Percentiles rank a stretch among this genome's conserved stretches.
Evolutionary conservation across 2,329 filamentous ascomycete genomes (phyloP).

Genomic region (Ceratocystis destructans): DNA sequence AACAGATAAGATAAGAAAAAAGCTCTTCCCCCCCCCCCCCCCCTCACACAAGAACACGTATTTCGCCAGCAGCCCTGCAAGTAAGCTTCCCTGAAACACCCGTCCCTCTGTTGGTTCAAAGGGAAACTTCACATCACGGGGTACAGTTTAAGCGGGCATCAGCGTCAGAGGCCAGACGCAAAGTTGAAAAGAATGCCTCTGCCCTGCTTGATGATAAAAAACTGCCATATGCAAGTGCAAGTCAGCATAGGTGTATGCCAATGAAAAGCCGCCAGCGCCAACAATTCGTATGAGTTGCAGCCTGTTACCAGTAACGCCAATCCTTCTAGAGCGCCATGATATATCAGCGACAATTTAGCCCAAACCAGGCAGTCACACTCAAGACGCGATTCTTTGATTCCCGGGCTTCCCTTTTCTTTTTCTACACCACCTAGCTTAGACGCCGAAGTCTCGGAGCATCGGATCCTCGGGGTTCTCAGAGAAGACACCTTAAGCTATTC

Average conservation of each 20-base stretch:
- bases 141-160: too few species aligned
- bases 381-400: background rate
- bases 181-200: background rate
- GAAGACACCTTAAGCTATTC: background rate
- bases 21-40: background rate
- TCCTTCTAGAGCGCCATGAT: background rate
- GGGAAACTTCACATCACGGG: too few species aligned
- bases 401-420: background rate
- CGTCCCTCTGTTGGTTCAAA: too few species aligned
- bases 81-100: too few species aligned
- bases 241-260: background rate
- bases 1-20: background rate
- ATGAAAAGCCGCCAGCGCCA: background rate
- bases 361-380: background rate
- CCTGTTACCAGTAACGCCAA: background rate
- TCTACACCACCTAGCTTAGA: background rate
- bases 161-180: too few species aligned
- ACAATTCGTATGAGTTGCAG: background rate
- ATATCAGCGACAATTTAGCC: background rate
- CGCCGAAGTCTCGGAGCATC: slow-evolving; percentile 5
- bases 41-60: background rate
- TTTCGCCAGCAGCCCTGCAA: too few species aligned
- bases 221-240: background rate
- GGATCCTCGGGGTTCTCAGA: background rate
- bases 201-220: background rate